Base-by-base conservation (phyloP, 768 basidiomycete species). In the Sarcodon sp. region DNA sequence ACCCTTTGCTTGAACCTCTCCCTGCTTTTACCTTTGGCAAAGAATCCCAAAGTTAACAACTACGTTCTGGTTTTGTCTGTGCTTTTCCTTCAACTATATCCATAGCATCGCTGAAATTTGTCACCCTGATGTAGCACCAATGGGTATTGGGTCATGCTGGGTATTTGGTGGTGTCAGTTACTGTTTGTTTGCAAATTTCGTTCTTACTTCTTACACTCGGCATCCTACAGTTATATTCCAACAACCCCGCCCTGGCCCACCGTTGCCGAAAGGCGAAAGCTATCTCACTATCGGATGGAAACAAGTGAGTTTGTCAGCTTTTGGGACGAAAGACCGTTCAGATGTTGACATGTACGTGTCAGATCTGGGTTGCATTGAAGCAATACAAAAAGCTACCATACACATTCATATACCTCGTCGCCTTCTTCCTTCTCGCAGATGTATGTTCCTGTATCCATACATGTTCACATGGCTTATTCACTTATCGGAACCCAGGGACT, bases 251-350 rank as follows among this genome's bases (percentile, higher is more conserved):
- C 81, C 84, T 3, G 89, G 89, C 0, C 85, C 87, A 46, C 65
- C 78, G 10, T 66, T 92, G 16, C 89, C 89, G 0, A 80, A 80
- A 53, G 80, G 80, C 44, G 79, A 88, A 53, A 73, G 63, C 50
- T 91, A 90, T 56, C 51, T 89, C 27, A 87, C 86, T 0, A 75
- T 92, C 41, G 89, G 89, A 38, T 90, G 84, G 83, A 88, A 85
- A 58, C 87, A 89, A 69, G 83, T 78, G 49, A n/a, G 41, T 32
- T 15, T 15, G 7, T 33, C 4, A 32, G n/a, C 47, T 56, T 4
- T 18, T 13, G 27, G 12, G 27, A 32, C 12, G 33, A 31, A 32
- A 21, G 35, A 21, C 33, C 48, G 10, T n/a, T 11, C n/a, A 38
- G 13, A 10, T 10, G 4, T 4, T 27, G 21, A 16, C 43, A n/a